Evolutionary conservation across 108 stramenopile genomes (phyloP), one percentile per base, ranked within the genome.

Genomic region (Epipyxis sp.): DNA sequence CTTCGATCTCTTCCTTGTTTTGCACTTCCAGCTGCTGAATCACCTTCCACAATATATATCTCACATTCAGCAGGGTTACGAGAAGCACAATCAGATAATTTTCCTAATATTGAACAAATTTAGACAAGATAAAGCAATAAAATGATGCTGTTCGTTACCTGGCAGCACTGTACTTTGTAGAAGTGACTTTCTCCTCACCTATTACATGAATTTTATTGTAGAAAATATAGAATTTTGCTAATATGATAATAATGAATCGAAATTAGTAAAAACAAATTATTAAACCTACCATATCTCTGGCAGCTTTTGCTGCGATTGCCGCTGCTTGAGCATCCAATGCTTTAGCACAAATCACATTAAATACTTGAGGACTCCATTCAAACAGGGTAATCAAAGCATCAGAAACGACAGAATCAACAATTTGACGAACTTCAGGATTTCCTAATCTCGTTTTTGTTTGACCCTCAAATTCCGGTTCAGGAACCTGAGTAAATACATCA

Each of bases 361-460:
- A 82, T 43, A 92, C 69, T 76, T 92, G 91, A 1, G 93, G 93
- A 71, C 92, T 86, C 77, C 90, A 93, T 76, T 97, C 94, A 83
- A 94, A 94, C 29, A 93, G 85, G 76, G 90, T 89, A 6, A 81
- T 85, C 62, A 97, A 82, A 79, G 91, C 89, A 44, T 86, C 88
- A 20, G 87, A 80, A 10, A 97, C 67, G 2, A 94, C 83, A 16
- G 90, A 65, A 76, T 95, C 94, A 20, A 97, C 94, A 35, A 90
- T 92, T 20, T 86, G 88, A 32, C 94, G 90, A 1, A 95, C 95
- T 78, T 94, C 95, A 20, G 94, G 94, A 77, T 91, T 93, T 39
- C 95, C 95, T 2, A 97, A 85, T n/a, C 95, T 85, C 39, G 92
- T 94, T 86, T 97, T 97, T 35, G 95, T 97, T 76, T 97, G 94